Evolutionary conservation across 2,329 filamentous ascomycete genomes (phyloP), one percentile per base, ranked within the genome.

Genomic region (Fusarium siculi): DNA sequence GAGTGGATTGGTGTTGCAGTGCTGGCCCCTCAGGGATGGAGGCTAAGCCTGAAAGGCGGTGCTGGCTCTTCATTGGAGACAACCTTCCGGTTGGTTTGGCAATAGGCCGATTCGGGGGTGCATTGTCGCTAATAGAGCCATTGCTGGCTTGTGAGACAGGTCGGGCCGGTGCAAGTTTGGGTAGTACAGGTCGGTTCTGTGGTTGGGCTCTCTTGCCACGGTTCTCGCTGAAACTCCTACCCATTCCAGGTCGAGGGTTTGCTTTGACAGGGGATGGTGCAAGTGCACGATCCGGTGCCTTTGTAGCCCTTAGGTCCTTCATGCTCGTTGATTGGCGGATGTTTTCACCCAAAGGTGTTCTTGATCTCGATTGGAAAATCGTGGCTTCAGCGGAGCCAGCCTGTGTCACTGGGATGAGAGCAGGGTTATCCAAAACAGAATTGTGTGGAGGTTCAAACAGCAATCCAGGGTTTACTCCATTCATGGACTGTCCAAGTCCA

Each of bases 381-480:
- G 72, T 74, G 40, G 73, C 74, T 55, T 81, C 79, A 9, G 78
- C 77, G 21, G 78, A 76, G 19, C 76, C 75, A 23, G 77, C 72
- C 23, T 78, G 76, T n/a, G 79, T 71, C 44, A 80, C 74, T 16
- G 74, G 66, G 43, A 79, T 75, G 47, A 81, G 84, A 52, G 78
- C 78, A 74, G 68, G 63, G 30, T 82, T 68, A 44, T 86, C 83
- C 81, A 88, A 84, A 59, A 79, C 77, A 7, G 86, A 85, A 25
- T 86, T 86, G 18, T 84, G 84, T 30, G 87, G 85, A 16, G 85
- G 84, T 70, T 86, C 87, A 76, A 89, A 88, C 12, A 92, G 80
- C 21, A 92, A 81, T 12, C 88, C 89, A 4, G 90, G 90, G 73
- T 92, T 84, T 10, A 92, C 89, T n/a, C 84, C 87, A 12, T 84